Percentiles rank a stretch among this genome's conserved stretches.
These are phyloP conservation scores for Hsuehochloa calcarea DNA, from an alignment of 176 grass and related monocot species.

Conservation along the genomic window DNA sequence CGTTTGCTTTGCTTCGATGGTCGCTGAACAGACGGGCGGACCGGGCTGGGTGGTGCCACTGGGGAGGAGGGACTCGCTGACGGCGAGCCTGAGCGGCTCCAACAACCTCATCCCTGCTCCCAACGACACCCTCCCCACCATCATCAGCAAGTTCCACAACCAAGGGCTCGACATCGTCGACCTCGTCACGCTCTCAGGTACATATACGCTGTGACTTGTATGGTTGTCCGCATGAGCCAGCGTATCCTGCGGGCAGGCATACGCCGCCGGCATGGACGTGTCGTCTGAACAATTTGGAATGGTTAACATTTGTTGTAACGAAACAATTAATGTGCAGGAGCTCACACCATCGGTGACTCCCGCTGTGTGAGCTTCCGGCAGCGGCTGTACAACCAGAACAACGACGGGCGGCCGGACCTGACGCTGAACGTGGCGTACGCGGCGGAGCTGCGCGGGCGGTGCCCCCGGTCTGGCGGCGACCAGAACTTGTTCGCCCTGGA, in stretches of 20 bases:
- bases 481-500: conserved; percentile 69
- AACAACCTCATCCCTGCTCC: conserved; percentile 82
- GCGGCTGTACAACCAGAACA: conserved; percentile 65
- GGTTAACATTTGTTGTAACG: not conserved
- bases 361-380: conserved; percentile 71
- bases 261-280: not conserved
- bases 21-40: conserved; percentile 39
- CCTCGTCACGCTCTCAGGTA: conserved; percentile 69
- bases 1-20: not conserved
- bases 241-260: not conserved
- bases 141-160: conserved; percentile 70
- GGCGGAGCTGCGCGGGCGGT: conserved; percentile 37
- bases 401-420: conserved; percentile 44
- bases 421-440: conserved; percentile 59
- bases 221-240: not conserved
- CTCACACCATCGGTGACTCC: conserved; percentile 58
- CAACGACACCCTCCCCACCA: conserved; percentile 64
- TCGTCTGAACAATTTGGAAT: not conserved
- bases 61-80: conserved; percentile 60
- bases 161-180: conserved; percentile 64
- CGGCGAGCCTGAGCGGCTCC: conserved; percentile 63
- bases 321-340: conserved; percentile 24
- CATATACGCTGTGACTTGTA: not conserved
- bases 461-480: conserved; percentile 62
- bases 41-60: conserved; percentile 66